Conservation (phyloP, 306 rosid genomes). For the Rosa lucieae region DNA sequence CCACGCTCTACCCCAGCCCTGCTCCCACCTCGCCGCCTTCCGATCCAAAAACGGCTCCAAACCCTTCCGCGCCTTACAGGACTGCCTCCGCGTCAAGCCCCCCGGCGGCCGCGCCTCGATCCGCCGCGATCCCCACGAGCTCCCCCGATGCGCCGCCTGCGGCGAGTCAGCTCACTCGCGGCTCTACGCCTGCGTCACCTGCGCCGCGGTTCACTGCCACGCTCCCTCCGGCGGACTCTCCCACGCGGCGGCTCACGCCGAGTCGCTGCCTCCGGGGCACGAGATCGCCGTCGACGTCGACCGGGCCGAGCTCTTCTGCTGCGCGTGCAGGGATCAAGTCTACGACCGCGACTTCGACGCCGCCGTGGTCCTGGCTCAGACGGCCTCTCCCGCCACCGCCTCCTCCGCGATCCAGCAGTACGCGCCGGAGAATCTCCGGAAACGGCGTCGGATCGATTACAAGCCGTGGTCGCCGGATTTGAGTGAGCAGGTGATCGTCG, state of each 20-base stretch:
- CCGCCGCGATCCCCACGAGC: slow-evolving; percentile 71
- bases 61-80: slow-evolving; percentile 70
- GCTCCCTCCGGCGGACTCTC: slow-evolving; percentile 34
- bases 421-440: slow-evolving; percentile 78
- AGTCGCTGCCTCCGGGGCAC: slow-evolving; percentile 64
- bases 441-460: slow-evolving; percentile 79
- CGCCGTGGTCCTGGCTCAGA: slow-evolving; percentile 73
- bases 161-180: slow-evolving; percentile 50
- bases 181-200: slow-evolving; percentile 69
- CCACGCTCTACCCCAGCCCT: slow-evolving; percentile 54
- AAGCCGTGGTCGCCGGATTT: slow-evolving; percentile 76
- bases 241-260: slow-evolving; percentile 78
- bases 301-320: slow-evolving; percentile 94
- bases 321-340: slow-evolving; percentile 83
- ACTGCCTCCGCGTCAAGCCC: slow-evolving; percentile 78
- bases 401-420: slow-evolving; percentile 24
- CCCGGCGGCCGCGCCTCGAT: slow-evolving; percentile 79
- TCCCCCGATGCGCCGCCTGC: slow-evolving; percentile 64
- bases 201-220: slow-evolving; percentile 79
- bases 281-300: slow-evolving; percentile 92
- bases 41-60: slow-evolving; percentile 63
- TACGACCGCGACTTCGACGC: slow-evolving; percentile 93
- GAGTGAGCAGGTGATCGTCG: slow-evolving; percentile 55
- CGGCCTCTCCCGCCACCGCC: slow-evolving; percentile 46
- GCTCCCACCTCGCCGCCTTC: slow-evolving; percentile 79